phyloP scores from a whole-genome alignment of 2,329 filamentous ascomycete species.

The Sarocladium strictum region DNA sequence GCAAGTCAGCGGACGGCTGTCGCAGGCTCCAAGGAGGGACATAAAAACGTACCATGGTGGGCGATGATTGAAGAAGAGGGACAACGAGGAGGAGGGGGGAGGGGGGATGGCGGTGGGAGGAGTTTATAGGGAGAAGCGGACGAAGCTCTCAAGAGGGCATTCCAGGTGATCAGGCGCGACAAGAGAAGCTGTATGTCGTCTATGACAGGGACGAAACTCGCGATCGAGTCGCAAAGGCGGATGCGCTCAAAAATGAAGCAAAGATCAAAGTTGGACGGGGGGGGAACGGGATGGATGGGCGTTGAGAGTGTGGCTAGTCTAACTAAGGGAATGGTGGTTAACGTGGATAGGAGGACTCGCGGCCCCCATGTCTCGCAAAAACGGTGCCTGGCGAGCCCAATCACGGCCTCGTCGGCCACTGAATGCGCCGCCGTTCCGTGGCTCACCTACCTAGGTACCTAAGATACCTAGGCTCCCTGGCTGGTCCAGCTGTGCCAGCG shows the following conservation, averaged over 20 bases:
- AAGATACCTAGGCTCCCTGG: no score
- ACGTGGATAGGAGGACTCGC: neutral
- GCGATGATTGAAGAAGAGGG: conserved; percentile 15
- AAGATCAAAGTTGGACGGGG: conserved; percentile 1
- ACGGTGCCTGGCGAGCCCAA: neutral
- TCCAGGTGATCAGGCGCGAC: neutral
- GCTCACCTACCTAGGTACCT: no score
- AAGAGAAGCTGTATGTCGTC: neutral
- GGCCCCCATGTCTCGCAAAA: neutral
- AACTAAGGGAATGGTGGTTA: neutral
- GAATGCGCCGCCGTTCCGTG: neutral
- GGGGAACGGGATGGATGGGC: neutral
- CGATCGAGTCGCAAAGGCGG: neutral
- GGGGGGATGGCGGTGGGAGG: conserved; percentile 10
- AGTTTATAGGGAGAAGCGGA: conserved; percentile 9
- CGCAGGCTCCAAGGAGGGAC: neutral
- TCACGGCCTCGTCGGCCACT: neutral
- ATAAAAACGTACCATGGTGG: conserved; percentile 26
- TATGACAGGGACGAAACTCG: neutral
- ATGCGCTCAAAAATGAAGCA: neutral
- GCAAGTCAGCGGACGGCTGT: conserved; percentile 13
- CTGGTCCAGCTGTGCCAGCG: no score
- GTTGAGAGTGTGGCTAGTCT: neutral
- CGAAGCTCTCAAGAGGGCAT: conserved; percentile 9
- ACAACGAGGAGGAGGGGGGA: conserved; percentile 13